Conservation (phyloP, 2,329 filamentous ascomycete genomes). For the Fusarium cicatricum region DNA sequence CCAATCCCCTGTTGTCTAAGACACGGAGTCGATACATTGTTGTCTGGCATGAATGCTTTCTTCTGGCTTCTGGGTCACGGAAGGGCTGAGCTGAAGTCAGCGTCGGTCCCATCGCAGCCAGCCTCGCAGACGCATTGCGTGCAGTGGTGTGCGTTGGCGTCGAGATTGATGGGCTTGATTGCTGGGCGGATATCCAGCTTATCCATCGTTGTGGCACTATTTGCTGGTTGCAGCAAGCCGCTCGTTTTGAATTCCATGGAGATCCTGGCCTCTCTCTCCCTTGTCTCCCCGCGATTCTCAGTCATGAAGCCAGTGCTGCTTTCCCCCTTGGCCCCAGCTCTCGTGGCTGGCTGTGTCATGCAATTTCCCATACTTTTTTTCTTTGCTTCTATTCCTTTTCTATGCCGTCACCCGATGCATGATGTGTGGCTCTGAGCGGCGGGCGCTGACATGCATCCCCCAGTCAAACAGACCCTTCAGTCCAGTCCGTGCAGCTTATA, state of each 20-base stretch:
- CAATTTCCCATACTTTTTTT: slow-evolving; percentile 37
- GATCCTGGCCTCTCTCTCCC: slow-evolving; percentile 11
- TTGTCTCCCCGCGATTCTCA: slow-evolving; percentile 35
- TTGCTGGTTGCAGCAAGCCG: slow-evolving; percentile 11
- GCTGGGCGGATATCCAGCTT: slow-evolving; percentile 5
- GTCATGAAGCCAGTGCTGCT: slow-evolving; percentile 21
- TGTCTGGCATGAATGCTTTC: slow-evolving; percentile 23
- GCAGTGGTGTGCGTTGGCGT: slow-evolving; percentile 9
- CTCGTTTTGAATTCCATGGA: slow-evolving; percentile 22
- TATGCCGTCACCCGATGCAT: slow-evolving; percentile 27
- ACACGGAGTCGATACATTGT: slow-evolving; percentile 19
- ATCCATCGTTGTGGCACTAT: slow-evolving; percentile 3
- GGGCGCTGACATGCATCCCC: slow-evolving; percentile 40
- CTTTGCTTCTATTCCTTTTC: slow-evolving; percentile 38
- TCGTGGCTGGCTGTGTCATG: slow-evolving; percentile 36
- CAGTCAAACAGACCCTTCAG: slow-evolving; percentile 68
- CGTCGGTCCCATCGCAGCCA: slow-evolving; percentile 18
- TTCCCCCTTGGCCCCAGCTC: slow-evolving; percentile 14
- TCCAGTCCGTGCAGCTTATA: slow-evolving; percentile 78
- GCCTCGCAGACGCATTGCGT: slow-evolving; percentile 1
- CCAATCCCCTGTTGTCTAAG: slow-evolving; percentile 28
- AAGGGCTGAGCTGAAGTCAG: slow-evolving; percentile 33
- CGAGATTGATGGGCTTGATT: slow-evolving; percentile 3
- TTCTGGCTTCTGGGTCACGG: slow-evolving; percentile 7
- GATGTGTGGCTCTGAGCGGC: slow-evolving; percentile 25